These are phyloP conservation scores for Peniophora sp. DNA, from an alignment of 1,284 basidiomycete genomes.

Conservation along the genomic window DNA sequence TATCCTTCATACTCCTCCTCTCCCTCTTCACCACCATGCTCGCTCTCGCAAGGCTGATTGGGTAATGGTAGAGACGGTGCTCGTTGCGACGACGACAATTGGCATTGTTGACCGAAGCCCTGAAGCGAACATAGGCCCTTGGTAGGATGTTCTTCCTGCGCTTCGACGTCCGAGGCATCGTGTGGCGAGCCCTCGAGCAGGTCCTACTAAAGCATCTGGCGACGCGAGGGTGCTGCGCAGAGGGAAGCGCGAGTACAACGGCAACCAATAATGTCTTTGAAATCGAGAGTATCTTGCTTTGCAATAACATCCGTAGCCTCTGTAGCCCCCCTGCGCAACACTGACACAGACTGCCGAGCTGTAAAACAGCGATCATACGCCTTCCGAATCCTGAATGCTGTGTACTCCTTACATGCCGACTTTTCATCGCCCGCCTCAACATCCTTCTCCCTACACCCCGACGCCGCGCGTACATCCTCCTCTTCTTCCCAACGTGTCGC, in stretches of 20 bases:
- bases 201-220: slow-evolving; percentile 50
- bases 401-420: slow-evolving; percentile 72
- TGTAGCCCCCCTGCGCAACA: slow-evolving; percentile 26
- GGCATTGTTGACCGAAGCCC: slow-evolving; percentile 37
- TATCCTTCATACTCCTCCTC: slow-evolving; percentile 17
- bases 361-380: slow-evolving; percentile 76
- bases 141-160: slow-evolving; percentile 11
- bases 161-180: slow-evolving; percentile 10
- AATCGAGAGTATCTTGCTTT: neutral
- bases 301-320: slow-evolving; percentile 25
- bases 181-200: slow-evolving; percentile 48
- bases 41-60: slow-evolving; percentile 26
- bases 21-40: slow-evolving; percentile 17
- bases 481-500: slow-evolving; percentile 77
- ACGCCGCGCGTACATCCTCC: slow-evolving; percentile 51
- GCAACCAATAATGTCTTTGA: slow-evolving; percentile 60
- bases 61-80: slow-evolving; percentile 68
- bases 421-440: slow-evolving; percentile 43
- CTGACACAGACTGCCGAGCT: slow-evolving; percentile 29
- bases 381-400: slow-evolving; percentile 61
- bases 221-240: slow-evolving; percentile 38
- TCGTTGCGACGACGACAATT: slow-evolving; percentile 44
- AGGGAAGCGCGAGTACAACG: slow-evolving; percentile 45
- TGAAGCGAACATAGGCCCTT: slow-evolving; percentile 51
- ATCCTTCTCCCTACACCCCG: slow-evolving; percentile 38